Evolutionary conservation across 1,139 yeast species (phyloP).

Genomic region (Citeromyces hawaiiensis): DNA sequence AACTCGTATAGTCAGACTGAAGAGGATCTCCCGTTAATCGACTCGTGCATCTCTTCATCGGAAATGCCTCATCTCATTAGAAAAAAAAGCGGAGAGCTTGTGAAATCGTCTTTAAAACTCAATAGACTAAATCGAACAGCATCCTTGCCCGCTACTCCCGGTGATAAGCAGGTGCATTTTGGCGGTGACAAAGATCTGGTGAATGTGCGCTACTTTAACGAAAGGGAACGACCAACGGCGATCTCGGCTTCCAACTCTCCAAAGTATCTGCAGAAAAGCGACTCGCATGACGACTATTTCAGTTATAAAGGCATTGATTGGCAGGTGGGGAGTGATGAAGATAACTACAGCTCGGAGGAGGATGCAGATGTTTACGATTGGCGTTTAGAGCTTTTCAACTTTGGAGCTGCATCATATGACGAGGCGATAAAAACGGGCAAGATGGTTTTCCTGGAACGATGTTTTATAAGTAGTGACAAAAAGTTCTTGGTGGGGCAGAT

Average conservation of each 20-base stretch:
- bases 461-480: constrained; percentile 48
- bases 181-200: constrained; percentile 31
- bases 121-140: constrained; percentile 30
- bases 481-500: constrained; percentile 51
- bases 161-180: constrained; percentile 72
- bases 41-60: background rate
- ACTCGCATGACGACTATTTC: constrained; percentile 13
- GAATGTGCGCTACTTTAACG: constrained; percentile 61
- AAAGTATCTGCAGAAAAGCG: constrained; percentile 11
- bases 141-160: constrained; percentile 57
- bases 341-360: constrained; percentile 13
- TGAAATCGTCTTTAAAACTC: constrained; percentile 56
- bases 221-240: constrained; percentile 61
- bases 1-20: background rate
- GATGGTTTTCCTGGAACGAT: constrained; percentile 53
- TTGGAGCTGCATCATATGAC: constrained; percentile 18
- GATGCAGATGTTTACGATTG: constrained; percentile 11
- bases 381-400: constrained; percentile 20
- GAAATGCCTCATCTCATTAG: constrained; percentile 1
- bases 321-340: constrained; percentile 15
- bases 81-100: constrained; percentile 18
- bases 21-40: background rate
- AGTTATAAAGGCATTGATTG: constrained; percentile 3
- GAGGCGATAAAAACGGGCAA: constrained; percentile 24
- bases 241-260: constrained; percentile 62